phyloP scores from a whole-genome alignment of 106 monocot species.

The Posidonia australis region DNA sequence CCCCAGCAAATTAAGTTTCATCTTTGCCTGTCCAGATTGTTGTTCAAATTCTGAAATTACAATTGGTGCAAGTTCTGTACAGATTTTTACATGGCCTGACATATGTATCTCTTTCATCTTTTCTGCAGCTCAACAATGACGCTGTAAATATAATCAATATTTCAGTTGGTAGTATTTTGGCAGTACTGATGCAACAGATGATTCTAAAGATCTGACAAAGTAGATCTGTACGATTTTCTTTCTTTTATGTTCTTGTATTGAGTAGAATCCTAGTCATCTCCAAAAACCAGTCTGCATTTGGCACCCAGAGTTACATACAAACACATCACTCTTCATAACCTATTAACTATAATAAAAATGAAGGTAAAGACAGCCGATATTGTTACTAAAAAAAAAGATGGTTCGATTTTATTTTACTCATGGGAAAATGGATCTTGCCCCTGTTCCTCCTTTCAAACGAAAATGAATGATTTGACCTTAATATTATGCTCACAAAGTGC shows the following conservation, averaged over 20 bases:
- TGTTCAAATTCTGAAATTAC: not conserved
- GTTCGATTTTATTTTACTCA: too few relatives aligned
- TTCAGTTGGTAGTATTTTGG: constrained; percentile 63
- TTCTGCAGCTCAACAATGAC: constrained; percentile 78
- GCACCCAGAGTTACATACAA: too few relatives aligned
- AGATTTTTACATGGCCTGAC: not conserved
- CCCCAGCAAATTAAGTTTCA: not conserved
- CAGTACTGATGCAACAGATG: constrained; percentile 65
- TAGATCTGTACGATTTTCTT: not conserved
- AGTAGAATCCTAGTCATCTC: not conserved
- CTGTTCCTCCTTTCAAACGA: too few relatives aligned
- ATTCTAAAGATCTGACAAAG: constrained; percentile 11
- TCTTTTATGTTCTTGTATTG: not conserved
- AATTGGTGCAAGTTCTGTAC: not conserved
- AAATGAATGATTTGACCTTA: too few relatives aligned
- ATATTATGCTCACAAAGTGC: too few relatives aligned
- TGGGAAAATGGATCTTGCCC: too few relatives aligned
- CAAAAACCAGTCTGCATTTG: too few relatives aligned
- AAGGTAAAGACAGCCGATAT: too few relatives aligned
- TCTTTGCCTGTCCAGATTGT: not conserved
- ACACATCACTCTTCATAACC: too few relatives aligned
- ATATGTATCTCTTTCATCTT: not conserved
- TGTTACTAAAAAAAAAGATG: too few relatives aligned
- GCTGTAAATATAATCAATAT: constrained; percentile 85
- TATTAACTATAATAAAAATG: too few relatives aligned